Percentiles rank a stretch among this genome's conserved stretches.
Conservation (phyloP, 352 stramenopile species). For the Phytophthora quininea region DNA sequence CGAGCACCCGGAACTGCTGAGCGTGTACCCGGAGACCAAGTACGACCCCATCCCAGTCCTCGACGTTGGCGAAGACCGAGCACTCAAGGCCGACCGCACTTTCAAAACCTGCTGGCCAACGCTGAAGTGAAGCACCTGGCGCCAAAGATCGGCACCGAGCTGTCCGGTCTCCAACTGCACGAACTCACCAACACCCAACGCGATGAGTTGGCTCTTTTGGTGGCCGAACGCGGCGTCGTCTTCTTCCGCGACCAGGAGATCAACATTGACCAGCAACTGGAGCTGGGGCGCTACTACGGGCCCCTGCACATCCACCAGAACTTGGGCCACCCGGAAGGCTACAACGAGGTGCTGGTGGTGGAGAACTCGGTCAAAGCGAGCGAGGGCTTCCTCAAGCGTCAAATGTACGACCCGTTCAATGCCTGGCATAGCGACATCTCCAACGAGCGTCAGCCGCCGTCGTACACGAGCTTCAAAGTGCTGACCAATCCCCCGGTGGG, state of each 20-base stretch:
- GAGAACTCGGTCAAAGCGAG: not conserved
- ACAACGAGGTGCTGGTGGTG: not conserved
- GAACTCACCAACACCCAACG: not conserved
- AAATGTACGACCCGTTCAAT: conserved; percentile 24
- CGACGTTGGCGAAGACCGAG: not conserved
- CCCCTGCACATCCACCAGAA: conserved; percentile 1
- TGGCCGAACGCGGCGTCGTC: not conserved
- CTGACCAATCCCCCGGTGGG: conserved; percentile 29
- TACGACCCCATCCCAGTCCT: conserved; percentile 1
- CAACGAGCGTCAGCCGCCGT: conserved; percentile 35
- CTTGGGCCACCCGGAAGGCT: not conserved
- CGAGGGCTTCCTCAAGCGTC: conserved; percentile 5
- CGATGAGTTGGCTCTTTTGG: not conserved
- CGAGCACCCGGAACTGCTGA: not conserved
- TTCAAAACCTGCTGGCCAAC: not conserved
- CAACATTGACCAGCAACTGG: not conserved
- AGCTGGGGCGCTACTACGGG: not conserved
- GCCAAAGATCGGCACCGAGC: conserved; percentile 1
- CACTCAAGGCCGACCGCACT: not conserved
- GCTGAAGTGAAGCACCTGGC: not conserved
- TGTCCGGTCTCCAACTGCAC: not conserved
- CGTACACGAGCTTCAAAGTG: conserved; percentile 12
- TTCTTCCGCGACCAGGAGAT: conserved; percentile 5
- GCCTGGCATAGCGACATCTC: conserved; percentile 39
- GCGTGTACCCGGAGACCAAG: not conserved